Evolutionary conservation across 208 protist species (phyloP), one percentile per base, ranked within the genome.

Genomic region (Wallacemonas sp.): DNA sequence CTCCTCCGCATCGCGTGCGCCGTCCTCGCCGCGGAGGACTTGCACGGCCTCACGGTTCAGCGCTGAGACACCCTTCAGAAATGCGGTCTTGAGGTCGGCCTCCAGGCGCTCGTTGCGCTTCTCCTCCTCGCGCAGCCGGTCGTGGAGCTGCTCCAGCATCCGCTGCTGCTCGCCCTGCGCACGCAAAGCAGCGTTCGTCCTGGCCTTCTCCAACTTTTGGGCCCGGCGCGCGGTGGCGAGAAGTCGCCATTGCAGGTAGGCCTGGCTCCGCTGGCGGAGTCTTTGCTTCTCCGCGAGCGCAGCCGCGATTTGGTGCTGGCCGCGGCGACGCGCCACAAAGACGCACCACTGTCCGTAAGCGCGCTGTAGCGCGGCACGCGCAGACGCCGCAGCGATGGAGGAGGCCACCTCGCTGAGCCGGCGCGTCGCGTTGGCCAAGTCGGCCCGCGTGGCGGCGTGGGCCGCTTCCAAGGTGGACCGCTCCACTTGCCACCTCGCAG

Each of bases 41-140:
- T 93, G 81, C 66, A 95, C 86, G 3, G 94, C 94, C 65, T 98
- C 94, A 4, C 87, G 87, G 63, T 97, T 97, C 48, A 98, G 69
- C 3, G 94, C 90, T 44, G 85, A 91, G 31, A 97, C 85, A 5
- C 94, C 92, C 1, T 86, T 81, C 42, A 97, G 77, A 69, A 98
- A 94, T 0, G 90, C 89, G 1, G 73, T 77, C 69, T 86, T 90
- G 52, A 94, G 67, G 20, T 84, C 65, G 32, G 91, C 91, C 23
- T 87, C 86, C 49, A 93, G 45, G 0, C 49, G 63, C n/a, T 65
- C 70, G 22, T 77, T 79, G 0, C 77, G 81, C 63, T 81, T 75
- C 61, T 78, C 65, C 70, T 89, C 80, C 18, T 75, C 72, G 33
- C 65, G 66, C 45, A 77, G 77, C 10, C 57, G 46, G 20, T 69